These are phyloP conservation scores for Martiniozyma abietophila DNA, from an alignment of 805 yeast species.

Conservation along the genomic window DNA sequence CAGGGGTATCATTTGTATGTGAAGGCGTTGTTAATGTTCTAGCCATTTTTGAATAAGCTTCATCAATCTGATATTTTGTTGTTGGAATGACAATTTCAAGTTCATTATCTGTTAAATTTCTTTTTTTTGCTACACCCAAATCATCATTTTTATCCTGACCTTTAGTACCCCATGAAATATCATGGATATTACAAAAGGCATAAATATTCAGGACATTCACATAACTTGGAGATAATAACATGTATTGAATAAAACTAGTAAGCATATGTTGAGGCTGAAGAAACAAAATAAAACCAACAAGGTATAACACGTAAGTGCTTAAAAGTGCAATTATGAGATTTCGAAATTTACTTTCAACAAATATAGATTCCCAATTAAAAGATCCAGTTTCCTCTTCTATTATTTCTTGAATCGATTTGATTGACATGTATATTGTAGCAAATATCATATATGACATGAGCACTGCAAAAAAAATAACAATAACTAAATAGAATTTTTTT, in stretches of 20 bases:
- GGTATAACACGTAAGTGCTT: slow-evolving; percentile 76
- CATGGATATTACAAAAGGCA: slow-evolving; percentile 94
- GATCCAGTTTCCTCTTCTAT: slow-evolving; percentile 27
- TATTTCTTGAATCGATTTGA: slow-evolving; percentile 42
- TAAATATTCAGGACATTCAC: slow-evolving; percentile 87
- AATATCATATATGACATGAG: slow-evolving; percentile 84
- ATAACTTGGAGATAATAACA: slow-evolving; percentile 79
- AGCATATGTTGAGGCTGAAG: slow-evolving; percentile 91
- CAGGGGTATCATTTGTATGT: slow-evolving; percentile 17
- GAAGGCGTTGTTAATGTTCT: slow-evolving; percentile 41
- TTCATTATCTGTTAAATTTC: slow-evolving; percentile 46
- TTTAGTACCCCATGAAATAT: slow-evolving; percentile 96
- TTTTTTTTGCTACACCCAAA: slow-evolving; percentile 71
- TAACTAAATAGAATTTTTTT: slow-evolving; percentile 60
- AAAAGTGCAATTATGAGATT: slow-evolving; percentile 80
- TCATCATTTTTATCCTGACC: slow-evolving; percentile 67
- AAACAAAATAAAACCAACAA: slow-evolving; percentile 68
- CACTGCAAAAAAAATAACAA: slow-evolving; percentile 74
- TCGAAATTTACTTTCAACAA: slow-evolving; percentile 65
- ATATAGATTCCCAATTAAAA: slow-evolving; percentile 36
- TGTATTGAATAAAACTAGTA: slow-evolving; percentile 77
- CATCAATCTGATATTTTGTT: slow-evolving; percentile 66
- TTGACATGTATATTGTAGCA: slow-evolving; percentile 76
- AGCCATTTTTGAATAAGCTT: slow-evolving; percentile 56
- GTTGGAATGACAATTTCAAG: slow-evolving; percentile 69